Conservation (phyloP, 1,139 yeast genomes). For the Yamadazyma triangularis region DNA sequence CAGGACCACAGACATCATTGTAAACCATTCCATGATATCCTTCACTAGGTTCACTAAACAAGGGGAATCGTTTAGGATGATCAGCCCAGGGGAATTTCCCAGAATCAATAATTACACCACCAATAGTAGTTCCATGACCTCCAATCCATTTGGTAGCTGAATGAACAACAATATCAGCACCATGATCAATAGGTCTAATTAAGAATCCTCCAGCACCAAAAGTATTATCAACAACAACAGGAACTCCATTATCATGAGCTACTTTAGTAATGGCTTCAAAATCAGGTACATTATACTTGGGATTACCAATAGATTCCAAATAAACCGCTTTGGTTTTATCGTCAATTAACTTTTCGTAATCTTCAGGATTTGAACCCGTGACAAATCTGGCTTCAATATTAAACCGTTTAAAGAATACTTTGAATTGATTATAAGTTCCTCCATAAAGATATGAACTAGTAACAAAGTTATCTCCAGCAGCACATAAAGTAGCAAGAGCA, state of each 20-base stretch:
- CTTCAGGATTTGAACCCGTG: constrained; percentile 67
- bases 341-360: constrained; percentile 70
- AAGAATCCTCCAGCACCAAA: constrained; percentile 96
- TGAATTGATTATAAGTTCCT: constrained; percentile 94
- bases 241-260: constrained; percentile 86
- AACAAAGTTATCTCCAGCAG: constrained; percentile 82
- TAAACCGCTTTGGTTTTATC: constrained; percentile 85
- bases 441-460: constrained; percentile 90
- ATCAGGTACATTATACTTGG: constrained; percentile 89
- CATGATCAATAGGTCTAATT: constrained; percentile 79
- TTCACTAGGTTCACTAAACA: constrained; percentile 83
- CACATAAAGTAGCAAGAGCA: constrained; percentile 82
- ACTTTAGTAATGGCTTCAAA: constrained; percentile 69
- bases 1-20: constrained; percentile 75
- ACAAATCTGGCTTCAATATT: constrained; percentile 86
- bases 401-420: constrained; percentile 81
- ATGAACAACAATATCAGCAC: constrained; percentile 82
- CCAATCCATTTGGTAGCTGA: constrained; percentile 99
- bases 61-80: constrained; percentile 85
- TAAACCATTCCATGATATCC: constrained; percentile 88
- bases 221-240: constrained; percentile 94
- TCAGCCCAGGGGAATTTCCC: constrained; percentile 92
- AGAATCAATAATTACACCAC: constrained; percentile 84
- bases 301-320: constrained; percentile 91
- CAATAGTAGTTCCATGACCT: constrained; percentile 95